Evolutionary conservation across 768 basidiomycete genomes (phyloP).

Genomic region (Cystobasidium onofrii): DNA sequence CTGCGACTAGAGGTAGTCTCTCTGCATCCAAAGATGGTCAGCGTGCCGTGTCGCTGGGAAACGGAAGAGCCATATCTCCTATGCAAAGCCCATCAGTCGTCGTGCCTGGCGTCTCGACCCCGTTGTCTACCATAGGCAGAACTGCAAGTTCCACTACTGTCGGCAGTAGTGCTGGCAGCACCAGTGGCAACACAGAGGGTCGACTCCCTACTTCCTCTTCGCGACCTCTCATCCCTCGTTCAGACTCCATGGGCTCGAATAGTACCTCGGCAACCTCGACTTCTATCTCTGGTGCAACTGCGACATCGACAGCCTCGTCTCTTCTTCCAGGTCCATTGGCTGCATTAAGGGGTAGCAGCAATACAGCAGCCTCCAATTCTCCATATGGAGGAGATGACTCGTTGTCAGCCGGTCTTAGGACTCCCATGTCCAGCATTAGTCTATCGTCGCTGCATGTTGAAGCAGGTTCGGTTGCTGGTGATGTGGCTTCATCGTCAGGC

Average conservation of each 20-base stretch:
- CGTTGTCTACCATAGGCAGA: background rate
- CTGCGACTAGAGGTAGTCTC: background rate
- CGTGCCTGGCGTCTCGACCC: background rate
- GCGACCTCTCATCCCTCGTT: background rate
- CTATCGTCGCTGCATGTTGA: conserved; percentile 13
- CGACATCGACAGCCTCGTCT: conserved; percentile 24
- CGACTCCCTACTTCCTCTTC: conserved; percentile 3
- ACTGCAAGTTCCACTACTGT: background rate
- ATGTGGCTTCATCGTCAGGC: background rate
- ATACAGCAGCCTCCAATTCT: background rate
- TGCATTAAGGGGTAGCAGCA: background rate
- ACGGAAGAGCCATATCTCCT: conserved; percentile 10
- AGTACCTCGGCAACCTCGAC: conserved; percentile 4
- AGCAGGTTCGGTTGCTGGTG: conserved; percentile 13
- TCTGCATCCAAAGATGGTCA: background rate
- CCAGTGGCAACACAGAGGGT: background rate
- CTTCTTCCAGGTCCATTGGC: conserved; percentile 12
- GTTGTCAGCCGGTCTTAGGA: background rate
- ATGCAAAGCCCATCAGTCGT: conserved; percentile 18
- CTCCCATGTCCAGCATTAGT: conserved; percentile 22
- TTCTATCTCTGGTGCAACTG: conserved; percentile 4
- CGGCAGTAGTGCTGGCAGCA: background rate
- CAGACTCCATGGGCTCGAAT: conserved; percentile 13
- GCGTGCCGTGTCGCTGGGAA: conserved; percentile 24
- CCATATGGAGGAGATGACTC: conserved; percentile 3